phyloP scores from a whole-genome alignment of 129 eudicot genomes.

The Mikania micrantha region DNA sequence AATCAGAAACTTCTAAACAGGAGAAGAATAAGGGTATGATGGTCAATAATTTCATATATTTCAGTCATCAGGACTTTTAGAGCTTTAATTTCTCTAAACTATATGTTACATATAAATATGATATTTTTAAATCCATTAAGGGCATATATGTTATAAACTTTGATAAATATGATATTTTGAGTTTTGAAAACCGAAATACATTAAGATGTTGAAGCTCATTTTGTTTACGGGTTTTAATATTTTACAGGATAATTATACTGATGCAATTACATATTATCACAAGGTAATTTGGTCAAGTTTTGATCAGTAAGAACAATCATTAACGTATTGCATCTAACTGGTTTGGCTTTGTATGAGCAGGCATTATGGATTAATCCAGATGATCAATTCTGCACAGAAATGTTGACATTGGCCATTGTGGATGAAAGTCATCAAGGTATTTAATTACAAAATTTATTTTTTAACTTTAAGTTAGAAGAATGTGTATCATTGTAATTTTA shows the following conservation, averaged over 20 bases:
- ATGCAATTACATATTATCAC: slow-evolving; percentile 78
- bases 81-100: no score
- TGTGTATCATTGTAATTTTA: not conserved
- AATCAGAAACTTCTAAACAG: no score
- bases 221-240: not conserved
- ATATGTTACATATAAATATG: no score
- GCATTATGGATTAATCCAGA: slow-evolving; percentile 88
- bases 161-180: not conserved
- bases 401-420: slow-evolving; percentile 75
- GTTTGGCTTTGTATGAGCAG: slow-evolving; percentile 23
- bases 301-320: not conserved
- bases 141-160: no score
- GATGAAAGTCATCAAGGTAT: slow-evolving; percentile 62
- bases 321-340: not conserved
- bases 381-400: slow-evolving; percentile 89
- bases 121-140: no score
- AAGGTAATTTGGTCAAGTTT: slow-evolving; percentile 38
- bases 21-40: no score
- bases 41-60: no score
- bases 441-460: slow-evolving; percentile 24
- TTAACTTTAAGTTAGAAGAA: not conserved
- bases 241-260: slow-evolving; percentile 68
- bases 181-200: not conserved
- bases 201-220: not conserved
- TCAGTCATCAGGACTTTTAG: no score